Evolutionary conservation across 2,329 filamentous ascomycete genomes (phyloP), one percentile per base, ranked within the genome.

Genomic region (Microcyclospora pomicola): DNA sequence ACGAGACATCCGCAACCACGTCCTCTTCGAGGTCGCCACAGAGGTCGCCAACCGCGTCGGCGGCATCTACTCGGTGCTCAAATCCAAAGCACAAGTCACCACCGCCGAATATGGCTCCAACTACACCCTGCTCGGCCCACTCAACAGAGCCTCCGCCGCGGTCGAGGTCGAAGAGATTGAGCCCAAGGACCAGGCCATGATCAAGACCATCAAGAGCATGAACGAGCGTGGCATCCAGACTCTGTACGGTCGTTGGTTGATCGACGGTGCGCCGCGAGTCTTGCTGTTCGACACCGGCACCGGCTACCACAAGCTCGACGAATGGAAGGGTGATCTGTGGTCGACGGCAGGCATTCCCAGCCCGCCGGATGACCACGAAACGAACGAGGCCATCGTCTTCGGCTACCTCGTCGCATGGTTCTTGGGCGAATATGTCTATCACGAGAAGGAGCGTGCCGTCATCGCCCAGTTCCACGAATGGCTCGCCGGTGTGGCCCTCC

Each of bases 391-490:
- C 31, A 91, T 96, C 57, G 84, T 96, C 31, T 96, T 96, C 66
- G 91, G 91, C 36, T 98, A 98, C 58, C 66, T 98, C 42, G 85
- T 96, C 33, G 87, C 91, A 27, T 98, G 91, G 91, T 96, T 96
- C 63, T 68, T 98, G 47, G 91, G 91, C 65, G 91, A 96, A 87
- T 96, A 87, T 60, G 85, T 94, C 45, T 84, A 80, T 54, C 87
- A 94, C 59, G 88, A 96, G 64, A 91, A 83, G 63, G 80, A 78
- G 49, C 82, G 77, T 55, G 91, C 91, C 3, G 85, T 98, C 47
- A 91, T 96, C 61, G 91, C 87, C 39, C 91, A 98, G 62, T 96
- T 96, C 68, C 91, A 98, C 68, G 91, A 98, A 64, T 98, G 91
- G 91, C 74, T 98, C 39, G 81, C 91, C 9, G 91, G 88, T 63